Conservation (phyloP, 371 early-diverging fungal genomes). For the Synchytrium microbalum region DNA sequence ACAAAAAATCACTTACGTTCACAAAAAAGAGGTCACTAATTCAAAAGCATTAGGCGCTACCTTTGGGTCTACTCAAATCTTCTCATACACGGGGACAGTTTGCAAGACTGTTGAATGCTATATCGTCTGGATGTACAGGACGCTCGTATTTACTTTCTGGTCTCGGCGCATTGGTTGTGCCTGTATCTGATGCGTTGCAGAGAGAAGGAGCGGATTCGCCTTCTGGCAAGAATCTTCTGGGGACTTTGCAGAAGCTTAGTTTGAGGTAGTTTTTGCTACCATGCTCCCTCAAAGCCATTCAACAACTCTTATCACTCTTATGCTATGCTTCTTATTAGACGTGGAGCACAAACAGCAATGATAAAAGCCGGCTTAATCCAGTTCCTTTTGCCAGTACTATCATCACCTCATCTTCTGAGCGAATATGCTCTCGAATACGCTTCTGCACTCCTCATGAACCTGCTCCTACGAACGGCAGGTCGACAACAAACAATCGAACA, state of each 20-base stretch:
- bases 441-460: conserved; percentile 43
- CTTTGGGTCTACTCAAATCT: background rate
- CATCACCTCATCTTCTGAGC: conserved; percentile 19
- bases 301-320: background rate
- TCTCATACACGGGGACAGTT: conserved; percentile 11
- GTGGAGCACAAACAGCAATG: conserved; percentile 32
- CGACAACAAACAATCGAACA: conserved; percentile 20
- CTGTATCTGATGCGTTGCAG: conserved; percentile 19
- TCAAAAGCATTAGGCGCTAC: background rate
- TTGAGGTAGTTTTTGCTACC: conserved; percentile 21
- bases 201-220: conserved; percentile 20
- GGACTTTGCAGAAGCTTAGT: conserved; percentile 40
- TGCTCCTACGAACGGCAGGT: conserved; percentile 33
- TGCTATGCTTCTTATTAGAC: too few species aligned
- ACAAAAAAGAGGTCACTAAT: too few species aligned
- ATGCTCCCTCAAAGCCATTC: background rate
- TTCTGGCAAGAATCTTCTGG: conserved; percentile 31
- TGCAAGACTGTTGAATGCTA: conserved; percentile 24
- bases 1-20: too few species aligned
- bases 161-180: conserved; percentile 11
- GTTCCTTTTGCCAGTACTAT: conserved; percentile 25
- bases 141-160: conserved; percentile 28
- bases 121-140: conserved; percentile 30
- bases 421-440: conserved; percentile 37
- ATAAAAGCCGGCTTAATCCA: conserved; percentile 21